Percentiles rank a stretch among this genome's conserved stretches.
Evolutionary conservation across 2,329 filamentous ascomycete genomes (phyloP).

Genomic region (Apiospora koreana): DNA sequence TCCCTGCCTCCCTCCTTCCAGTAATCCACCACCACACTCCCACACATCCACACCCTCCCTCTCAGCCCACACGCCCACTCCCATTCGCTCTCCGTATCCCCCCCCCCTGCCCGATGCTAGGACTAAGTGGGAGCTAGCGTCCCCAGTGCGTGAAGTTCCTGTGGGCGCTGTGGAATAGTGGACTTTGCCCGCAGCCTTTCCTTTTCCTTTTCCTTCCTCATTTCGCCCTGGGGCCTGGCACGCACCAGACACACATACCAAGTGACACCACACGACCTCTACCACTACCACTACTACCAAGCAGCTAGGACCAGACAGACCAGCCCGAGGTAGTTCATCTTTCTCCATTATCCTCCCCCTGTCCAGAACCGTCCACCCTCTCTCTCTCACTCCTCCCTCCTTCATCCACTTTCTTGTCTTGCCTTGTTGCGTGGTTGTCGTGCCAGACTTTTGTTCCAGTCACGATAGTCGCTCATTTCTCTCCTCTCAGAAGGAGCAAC

Average conservation of each 20-base stretch:
- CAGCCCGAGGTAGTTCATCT: constrained; percentile 6
- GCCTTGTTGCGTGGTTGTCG: background rate
- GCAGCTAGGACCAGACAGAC: constrained; percentile 7
- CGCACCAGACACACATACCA: background rate
- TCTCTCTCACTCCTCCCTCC: background rate
- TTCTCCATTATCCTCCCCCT: constrained; percentile 11
- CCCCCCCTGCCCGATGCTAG: background rate
- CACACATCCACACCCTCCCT: background rate
- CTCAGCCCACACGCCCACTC: background rate
- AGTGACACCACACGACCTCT: background rate
- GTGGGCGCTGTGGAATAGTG: constrained; percentile 1
- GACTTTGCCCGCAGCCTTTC: background rate
- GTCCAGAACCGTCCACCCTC: background rate
- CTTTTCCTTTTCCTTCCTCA: background rate
- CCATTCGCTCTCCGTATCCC: background rate
- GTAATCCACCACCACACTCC: background rate
- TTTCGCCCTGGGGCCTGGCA: constrained; percentile 1
- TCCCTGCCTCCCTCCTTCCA: background rate
- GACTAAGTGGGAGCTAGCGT: background rate
- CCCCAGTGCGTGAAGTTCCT: constrained; percentile 4
- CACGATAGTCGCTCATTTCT: constrained; percentile 11
- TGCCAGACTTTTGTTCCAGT: background rate
- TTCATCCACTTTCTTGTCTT: constrained; percentile 11
- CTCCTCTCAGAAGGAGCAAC: background rate
- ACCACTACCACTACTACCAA: background rate